phyloP scores from a whole-genome alignment of 2,329 filamentous ascomycete genomes.

The Colletotrichum sp. region DNA sequence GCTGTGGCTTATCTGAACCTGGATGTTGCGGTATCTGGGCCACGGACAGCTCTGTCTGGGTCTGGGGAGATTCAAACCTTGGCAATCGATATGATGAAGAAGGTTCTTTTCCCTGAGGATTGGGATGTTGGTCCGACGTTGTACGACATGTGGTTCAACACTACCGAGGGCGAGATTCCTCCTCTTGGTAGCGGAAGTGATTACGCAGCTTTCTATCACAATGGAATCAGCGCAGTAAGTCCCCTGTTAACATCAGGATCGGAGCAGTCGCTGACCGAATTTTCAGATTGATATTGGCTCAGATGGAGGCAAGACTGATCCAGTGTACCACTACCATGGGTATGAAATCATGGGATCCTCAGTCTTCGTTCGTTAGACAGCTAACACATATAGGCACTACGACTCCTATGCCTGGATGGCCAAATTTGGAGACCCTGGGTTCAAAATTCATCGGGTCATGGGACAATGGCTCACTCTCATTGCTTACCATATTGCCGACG shows the following conservation, averaged over 20 bases:
- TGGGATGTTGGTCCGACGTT: constrained; percentile 13
- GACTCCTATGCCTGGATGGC: constrained; percentile 53
- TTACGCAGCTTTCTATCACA: constrained; percentile 12
- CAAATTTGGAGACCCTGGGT: constrained; percentile 55
- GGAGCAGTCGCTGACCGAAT: not conserved
- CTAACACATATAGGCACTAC: not conserved
- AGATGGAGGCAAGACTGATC: constrained; percentile 10
- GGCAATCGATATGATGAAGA: constrained; percentile 15
- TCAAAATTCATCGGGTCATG: constrained; percentile 52
- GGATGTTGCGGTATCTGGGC: constrained; percentile 52
- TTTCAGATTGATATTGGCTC: constrained; percentile 5
- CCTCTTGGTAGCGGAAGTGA: constrained; percentile 5
- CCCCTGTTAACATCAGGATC: too few species aligned
- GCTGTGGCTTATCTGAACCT: constrained; percentile 50
- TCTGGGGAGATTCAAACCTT: constrained; percentile 9
- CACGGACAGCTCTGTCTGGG: constrained; percentile 38
- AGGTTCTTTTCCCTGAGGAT: constrained; percentile 9
- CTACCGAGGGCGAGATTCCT: not conserved
- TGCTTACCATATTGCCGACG: constrained; percentile 14
- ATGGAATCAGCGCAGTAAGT: constrained; percentile 8
- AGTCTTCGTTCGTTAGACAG: fast-evolving
- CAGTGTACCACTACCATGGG: constrained; percentile 15
- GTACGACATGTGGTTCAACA: constrained; percentile 19
- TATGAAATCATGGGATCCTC: not conserved
- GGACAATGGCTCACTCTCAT: constrained; percentile 36